Evolutionary conservation across 805 yeast species (phyloP), one percentile per base, ranked within the genome.

Genomic region (Priceomyces carsonii): DNA sequence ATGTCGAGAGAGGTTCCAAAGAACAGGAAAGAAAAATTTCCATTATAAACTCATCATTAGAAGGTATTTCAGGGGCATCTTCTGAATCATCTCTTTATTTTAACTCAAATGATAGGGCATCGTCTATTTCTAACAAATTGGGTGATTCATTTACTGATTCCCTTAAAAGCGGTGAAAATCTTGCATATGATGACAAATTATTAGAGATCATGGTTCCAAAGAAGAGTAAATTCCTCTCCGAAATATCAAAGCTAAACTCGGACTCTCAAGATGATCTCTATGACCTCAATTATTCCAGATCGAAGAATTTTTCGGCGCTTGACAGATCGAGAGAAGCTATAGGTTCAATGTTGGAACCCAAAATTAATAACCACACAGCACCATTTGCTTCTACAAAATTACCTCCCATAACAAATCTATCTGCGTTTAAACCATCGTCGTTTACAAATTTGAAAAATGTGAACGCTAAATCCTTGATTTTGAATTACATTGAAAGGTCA

Each of bases 401-500:
- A 18, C 26, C 15, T 15, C 24, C 36, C 15, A 12, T 14, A 25
- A 23, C n/a, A 10, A n/a, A n/a, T n/a, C n/a, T n/a, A n/a, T 17
- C 18, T 15, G 19, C n/a, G 1, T 23, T 26, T 12, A 26, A 35
- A 13, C 43, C 43, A 5, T 37, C 43, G 3, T 33, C 36, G 8
- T 28, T 35, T 9, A 10, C 23, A 2, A 34, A 39, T 5, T 9
- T 23, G 13, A 26, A 32, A 8, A 31, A 29, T 16, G 5, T 16
- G 3, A 8, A 29, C 16, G 51, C 51, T 6, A 44, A 41, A 23
- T 29, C 33, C 12, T 39, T 30, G 4, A 29, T 52, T 6, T 32
- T 53, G 10, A 50, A 56, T 32, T 69, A 65, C 31, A 73, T 84
- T 33, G 83, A 81, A 45, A 70, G 77, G 31, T 82, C 89, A 5